These are phyloP conservation scores for Prunus mira DNA, from an alignment of 306 rosid species.

Conservation along the genomic window DNA sequence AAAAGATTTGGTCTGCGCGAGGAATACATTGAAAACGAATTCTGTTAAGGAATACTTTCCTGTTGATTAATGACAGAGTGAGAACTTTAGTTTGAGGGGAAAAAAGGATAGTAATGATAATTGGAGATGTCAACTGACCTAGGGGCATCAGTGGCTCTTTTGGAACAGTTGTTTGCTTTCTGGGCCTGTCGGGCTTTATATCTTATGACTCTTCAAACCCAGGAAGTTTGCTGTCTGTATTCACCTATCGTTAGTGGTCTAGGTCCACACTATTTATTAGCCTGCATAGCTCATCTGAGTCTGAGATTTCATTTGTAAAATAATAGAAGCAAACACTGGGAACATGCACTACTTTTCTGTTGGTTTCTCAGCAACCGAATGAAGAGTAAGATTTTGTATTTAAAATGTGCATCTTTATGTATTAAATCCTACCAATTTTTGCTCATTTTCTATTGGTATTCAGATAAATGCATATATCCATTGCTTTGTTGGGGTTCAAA, in stretches of 20 bases:
- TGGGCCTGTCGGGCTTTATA: background rate
- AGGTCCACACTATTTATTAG: background rate
- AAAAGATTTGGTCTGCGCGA: background rate
- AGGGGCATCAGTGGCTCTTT: too few species aligned
- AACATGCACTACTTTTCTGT: background rate
- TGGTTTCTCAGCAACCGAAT: background rate
- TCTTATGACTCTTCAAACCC: background rate
- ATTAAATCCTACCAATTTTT: constrained; percentile 1
- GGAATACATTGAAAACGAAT: background rate
- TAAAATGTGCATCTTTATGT: background rate
- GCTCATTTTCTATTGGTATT: constrained; percentile 23
- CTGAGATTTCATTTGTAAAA: background rate
- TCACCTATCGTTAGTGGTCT: background rate
- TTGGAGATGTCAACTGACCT: background rate
- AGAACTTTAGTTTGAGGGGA: background rate
- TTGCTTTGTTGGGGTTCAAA: constrained; percentile 81
- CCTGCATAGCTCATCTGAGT: background rate
- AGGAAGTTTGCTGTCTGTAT: background rate
- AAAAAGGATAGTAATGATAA: background rate
- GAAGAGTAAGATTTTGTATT: background rate
- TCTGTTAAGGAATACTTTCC: background rate
- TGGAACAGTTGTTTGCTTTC: background rate
- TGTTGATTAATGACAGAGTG: background rate
- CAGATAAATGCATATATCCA: constrained; percentile 88
- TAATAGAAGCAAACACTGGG: too few species aligned